These are phyloP conservation scores for Lentithecium fluviatile DNA, from an alignment of 495 filamentous ascomycete genomes.

Conservation along the genomic window DNA sequence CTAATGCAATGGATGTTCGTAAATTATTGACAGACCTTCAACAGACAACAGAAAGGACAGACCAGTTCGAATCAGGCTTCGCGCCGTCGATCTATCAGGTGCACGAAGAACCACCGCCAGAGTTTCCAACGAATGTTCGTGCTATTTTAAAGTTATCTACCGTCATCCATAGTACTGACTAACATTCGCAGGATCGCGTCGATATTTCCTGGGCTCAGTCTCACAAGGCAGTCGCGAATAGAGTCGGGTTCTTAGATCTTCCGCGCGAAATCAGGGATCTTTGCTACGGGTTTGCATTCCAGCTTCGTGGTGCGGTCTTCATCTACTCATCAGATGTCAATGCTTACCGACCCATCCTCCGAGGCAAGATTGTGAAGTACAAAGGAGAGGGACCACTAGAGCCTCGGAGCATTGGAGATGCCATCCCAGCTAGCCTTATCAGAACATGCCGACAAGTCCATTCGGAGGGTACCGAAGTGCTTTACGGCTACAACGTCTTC, in stretches of 20 bases:
- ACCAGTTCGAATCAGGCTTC: too few relatives aligned
- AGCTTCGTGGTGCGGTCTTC: slow-evolving; percentile 16
- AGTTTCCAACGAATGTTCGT: too few relatives aligned
- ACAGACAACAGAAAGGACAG: too few relatives aligned
- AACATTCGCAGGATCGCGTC: neutral
- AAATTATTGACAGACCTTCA: too few relatives aligned
- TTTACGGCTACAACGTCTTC: slow-evolving; percentile 39
- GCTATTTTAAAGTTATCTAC: too few relatives aligned
- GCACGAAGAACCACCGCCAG: too few relatives aligned
- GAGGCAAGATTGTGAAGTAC: slow-evolving; percentile 9
- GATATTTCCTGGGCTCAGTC: slow-evolving; percentile 17
- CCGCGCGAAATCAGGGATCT: slow-evolving; percentile 20
- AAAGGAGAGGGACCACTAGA: slow-evolving; percentile 11
- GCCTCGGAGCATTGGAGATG: neutral
- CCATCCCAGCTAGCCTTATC: slow-evolving; percentile 23
- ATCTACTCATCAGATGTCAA: slow-evolving; percentile 9
- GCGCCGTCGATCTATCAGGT: too few relatives aligned
- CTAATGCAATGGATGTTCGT: too few relatives aligned
- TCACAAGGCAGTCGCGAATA: slow-evolving; percentile 1
- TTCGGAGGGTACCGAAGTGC: slow-evolving; percentile 33
- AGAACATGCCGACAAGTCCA: slow-evolving; percentile 35
- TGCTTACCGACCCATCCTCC: neutral
- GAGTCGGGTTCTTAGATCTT: slow-evolving; percentile 16
- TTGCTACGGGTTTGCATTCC: slow-evolving; percentile 8
- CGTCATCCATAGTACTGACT: too few relatives aligned